Conservation (phyloP, 1,284 basidiomycete species). For the Mycosarcoma mackinlayi region DNA sequence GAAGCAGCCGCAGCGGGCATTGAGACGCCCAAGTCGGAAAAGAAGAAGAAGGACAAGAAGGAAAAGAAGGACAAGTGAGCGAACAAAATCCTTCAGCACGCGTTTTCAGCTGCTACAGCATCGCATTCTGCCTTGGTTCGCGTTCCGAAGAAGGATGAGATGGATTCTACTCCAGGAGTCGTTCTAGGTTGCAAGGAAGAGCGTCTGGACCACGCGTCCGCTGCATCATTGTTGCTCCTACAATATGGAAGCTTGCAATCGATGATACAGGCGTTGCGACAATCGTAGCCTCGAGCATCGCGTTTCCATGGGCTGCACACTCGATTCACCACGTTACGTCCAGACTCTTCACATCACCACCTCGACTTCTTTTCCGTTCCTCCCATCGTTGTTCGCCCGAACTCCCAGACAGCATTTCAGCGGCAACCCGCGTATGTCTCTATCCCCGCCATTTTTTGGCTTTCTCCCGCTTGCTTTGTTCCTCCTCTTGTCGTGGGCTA, state of each 20-base stretch:
- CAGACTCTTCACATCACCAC: slow-evolving; percentile 11
- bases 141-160: slow-evolving; percentile 36
- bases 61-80: slow-evolving; percentile 58
- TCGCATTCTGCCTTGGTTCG: slow-evolving; percentile 29
- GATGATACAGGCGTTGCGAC: slow-evolving; percentile 1
- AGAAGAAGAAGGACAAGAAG: slow-evolving; percentile 64
- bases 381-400: not conserved
- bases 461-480: not conserved
- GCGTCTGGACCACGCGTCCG: not conserved
- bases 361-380: not conserved
- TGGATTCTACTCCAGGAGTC: too few species aligned
- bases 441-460: not conserved
- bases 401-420: slow-evolving; percentile 34
- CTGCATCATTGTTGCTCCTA: not conserved
- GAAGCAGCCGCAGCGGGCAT: slow-evolving; percentile 52
- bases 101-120: slow-evolving; percentile 14
- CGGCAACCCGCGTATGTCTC: slow-evolving; percentile 47
- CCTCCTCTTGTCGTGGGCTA: not conserved
- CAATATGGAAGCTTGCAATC: not conserved
- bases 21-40: slow-evolving; percentile 53
- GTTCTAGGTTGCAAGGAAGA: slow-evolving; percentile 26
- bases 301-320: not conserved
- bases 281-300: slow-evolving; percentile 1
- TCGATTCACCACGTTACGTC: not conserved
- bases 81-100: too few species aligned